Base-by-base conservation (phyloP, 1,139 yeast genomes). In the Meyerozyma carpophila region DNA sequence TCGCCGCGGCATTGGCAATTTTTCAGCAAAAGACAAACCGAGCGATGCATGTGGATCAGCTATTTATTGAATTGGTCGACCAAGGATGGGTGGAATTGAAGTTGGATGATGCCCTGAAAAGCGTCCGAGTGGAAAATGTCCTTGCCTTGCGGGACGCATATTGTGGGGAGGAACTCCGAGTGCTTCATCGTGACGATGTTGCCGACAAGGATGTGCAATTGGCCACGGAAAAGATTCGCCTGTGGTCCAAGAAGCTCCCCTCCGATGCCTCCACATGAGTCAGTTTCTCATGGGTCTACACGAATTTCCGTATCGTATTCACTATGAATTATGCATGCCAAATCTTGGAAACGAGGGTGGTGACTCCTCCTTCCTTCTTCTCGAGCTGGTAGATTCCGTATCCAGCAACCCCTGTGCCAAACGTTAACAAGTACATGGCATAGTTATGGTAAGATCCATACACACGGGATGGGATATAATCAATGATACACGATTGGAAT, bases 401-500 rank as follows among this genome's bases (percentile, higher is more conserved):
- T 41, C 77, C 77, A 9, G 84, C 79, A 39, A 82, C 64, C 27
- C 72, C 63, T 6, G 89, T 72, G 44, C 94, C 94, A 13, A 82
- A 65, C 28, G 80, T 68, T 61, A 86, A 73, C 52, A 84, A 61
- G 56, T 77, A 75, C 70, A 76, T 68, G 48, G 90, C 90, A 51
- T 70, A 70, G 51, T 72, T 72, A 65, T 84, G 82, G 73, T 76
- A 79, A 32, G 71, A 62, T 37, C 93, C 93, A 57, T 82, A 86
- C 16, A 82, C 86, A 68, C 95, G 74, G 51, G 69, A 62, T 36
- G 90, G 90, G 44, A 86, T 81, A 66, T 86, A 86, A 65, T 86
- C 95, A 47, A 79, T 80, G 53, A 86, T 84, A 73, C 94, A 85
- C 40, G 87, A 70, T 63, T 83, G 83, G 69, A 84, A 78, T 28